These are phyloP conservation scores for Lophiostoma macrostomum DNA, from an alignment of 495 filamentous ascomycete genomes.

Conservation along the genomic window DNA sequence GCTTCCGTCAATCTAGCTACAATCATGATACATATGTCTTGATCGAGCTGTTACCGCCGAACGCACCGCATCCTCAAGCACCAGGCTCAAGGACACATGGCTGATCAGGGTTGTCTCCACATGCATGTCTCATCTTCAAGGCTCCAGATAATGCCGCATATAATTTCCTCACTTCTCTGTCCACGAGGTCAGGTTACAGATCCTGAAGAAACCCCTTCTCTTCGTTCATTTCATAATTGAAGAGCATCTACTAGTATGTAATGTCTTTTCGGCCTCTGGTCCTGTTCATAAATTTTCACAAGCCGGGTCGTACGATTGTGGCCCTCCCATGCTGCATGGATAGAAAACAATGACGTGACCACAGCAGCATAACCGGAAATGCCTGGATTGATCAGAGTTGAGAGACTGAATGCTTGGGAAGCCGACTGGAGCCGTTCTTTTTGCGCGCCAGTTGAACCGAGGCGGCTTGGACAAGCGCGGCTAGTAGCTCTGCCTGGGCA, in stretches of 20 bases:
- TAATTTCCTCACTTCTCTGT: slow-evolving; percentile 25
- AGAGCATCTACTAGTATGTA: slow-evolving; percentile 29
- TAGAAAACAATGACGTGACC: slow-evolving; percentile 19
- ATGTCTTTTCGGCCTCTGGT: slow-evolving; percentile 10
- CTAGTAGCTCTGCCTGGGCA: slow-evolving; percentile 15
- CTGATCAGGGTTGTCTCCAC: not conserved
- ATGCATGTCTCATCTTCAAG: not conserved
- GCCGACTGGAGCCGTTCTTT: slow-evolving; percentile 30
- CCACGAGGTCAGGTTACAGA: slow-evolving; percentile 8
- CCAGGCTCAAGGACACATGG: slow-evolving; percentile 18
- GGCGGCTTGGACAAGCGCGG: slow-evolving; percentile 6
- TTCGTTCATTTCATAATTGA: slow-evolving; percentile 13
- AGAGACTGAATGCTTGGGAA: slow-evolving; percentile 21
- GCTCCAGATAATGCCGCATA: slow-evolving; percentile 24
- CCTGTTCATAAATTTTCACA: not conserved
- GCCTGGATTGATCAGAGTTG: slow-evolving; percentile 18
- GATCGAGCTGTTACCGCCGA: slow-evolving; percentile 21
- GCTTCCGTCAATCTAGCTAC: slow-evolving; percentile 19
- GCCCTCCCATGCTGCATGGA: slow-evolving; percentile 24
- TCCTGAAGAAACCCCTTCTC: slow-evolving; percentile 7
- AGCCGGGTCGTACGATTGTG: slow-evolving; percentile 27
- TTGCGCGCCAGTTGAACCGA: slow-evolving; percentile 25
- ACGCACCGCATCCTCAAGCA: slow-evolving; percentile 29
- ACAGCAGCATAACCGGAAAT: slow-evolving; percentile 18
- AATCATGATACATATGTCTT: slow-evolving; percentile 30